Conservation (phyloP, 2,329 filamentous ascomycete genomes). For the Penicillium aurantiogriseum region DNA sequence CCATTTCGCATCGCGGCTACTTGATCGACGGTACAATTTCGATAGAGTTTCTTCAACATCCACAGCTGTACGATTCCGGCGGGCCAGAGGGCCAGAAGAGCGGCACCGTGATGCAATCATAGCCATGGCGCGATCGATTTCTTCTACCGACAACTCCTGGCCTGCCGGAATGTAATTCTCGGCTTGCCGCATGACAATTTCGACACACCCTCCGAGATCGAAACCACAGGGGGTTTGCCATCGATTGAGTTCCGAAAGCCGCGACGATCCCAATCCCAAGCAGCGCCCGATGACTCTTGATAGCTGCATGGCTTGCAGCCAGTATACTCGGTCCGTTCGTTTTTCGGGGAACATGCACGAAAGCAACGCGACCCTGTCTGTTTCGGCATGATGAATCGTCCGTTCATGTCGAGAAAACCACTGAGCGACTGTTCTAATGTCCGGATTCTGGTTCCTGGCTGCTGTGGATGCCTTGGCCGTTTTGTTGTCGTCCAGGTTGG, state of each 20-base stretch:
- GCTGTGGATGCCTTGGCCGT: conserved; percentile 34
- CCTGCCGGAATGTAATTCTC: conserved; percentile 45
- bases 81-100: conserved; percentile 68
- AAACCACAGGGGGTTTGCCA: conserved; percentile 61
- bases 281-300: conserved; percentile 66
- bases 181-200: conserved; percentile 61
- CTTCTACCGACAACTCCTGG: conserved; percentile 62
- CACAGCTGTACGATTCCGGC: conserved; percentile 39
- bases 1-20: conserved; percentile 78
- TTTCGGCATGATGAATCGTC: conserved; percentile 57
- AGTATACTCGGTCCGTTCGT: conserved; percentile 75
- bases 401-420: conserved; percentile 70
- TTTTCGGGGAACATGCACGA: conserved; percentile 74
- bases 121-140: conserved; percentile 67
- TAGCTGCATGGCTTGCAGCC: conserved; percentile 61
- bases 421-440: conserved; percentile 50
- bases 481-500: conserved; percentile 59
- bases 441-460: conserved; percentile 31
- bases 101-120: conserved; percentile 64
- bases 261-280: conserved; percentile 62
- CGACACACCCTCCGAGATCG: conserved; percentile 71
- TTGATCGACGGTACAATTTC: conserved; percentile 58
- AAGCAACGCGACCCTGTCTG: conserved; percentile 63
- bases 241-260: conserved; percentile 60
- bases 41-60: conserved; percentile 52